Evolutionary conservation across 1,284 basidiomycete genomes (phyloP), one percentile per base, ranked within the genome.

Genomic region (Marasmius sp.): DNA sequence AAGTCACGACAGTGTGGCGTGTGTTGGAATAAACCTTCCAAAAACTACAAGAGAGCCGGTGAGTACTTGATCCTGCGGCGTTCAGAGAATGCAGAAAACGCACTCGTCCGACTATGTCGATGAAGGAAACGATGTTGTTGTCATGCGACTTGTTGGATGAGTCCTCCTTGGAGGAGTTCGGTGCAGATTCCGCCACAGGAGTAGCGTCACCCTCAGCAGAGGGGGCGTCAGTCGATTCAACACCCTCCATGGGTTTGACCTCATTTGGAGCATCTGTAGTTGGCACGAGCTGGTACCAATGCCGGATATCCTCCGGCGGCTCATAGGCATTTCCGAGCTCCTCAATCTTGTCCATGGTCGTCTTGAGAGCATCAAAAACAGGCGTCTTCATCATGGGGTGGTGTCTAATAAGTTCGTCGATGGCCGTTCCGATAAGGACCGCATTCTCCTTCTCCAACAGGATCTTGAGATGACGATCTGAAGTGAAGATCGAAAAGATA

Each of bases 371-470:
- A 18, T 91, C 85, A 67, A 97, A 90, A 2, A 98, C 90, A 41
- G 87, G 74, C 6, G 83, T 76, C 73, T 96, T 97, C 60, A 99
- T 80, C 1, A 85, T 82, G 2, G 97, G 97, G 73, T 99, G 97
- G 72, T 99, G 97, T 6, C 97, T 88, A 63, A 97, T 91, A 59
- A 99, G 89, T 73, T 99, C 97, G 70, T 99, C 97, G 41, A 99
- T 87, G 14, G 93, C 86, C 6, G 89, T 88, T 2, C 97, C 97
- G 60, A 98, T 88, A 51, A 94, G 78, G 22, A 92, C 88, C 0
- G 94, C 93, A 69, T 95, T 94, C 71, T 99, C 97, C 71, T 96
- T 94, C 69, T 99, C 97, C 54, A 91, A 85, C 18, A 97, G 79
- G n/a, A 95, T 85, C 65, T 94, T 92, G 67, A 93, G 84, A 72